Evolutionary conservation across 176 grass and related monocot genomes (phyloP).

Genomic region (Tillandsia fasciculata): DNA sequence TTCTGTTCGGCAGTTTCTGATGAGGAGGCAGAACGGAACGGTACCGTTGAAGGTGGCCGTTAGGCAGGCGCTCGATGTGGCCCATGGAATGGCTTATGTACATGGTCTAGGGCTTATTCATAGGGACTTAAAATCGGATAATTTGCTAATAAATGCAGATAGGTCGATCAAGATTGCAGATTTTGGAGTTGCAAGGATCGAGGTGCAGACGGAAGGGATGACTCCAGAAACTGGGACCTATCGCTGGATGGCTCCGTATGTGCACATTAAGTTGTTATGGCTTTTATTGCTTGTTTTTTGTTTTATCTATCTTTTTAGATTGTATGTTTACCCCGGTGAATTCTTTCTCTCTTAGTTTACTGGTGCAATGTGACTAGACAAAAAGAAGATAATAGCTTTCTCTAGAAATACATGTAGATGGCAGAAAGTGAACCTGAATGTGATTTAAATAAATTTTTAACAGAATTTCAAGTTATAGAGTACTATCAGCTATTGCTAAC

Average conservation of each 20-base stretch:
- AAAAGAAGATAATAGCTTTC: too few relatives aligned
- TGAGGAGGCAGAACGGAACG: constrained; percentile 47
- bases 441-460: too few relatives aligned
- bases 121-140: constrained; percentile 71
- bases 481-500: too few relatives aligned
- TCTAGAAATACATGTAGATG: too few relatives aligned
- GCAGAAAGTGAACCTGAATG: too few relatives aligned
- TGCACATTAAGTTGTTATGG: constrained; percentile 5
- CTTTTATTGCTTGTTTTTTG: background rate
- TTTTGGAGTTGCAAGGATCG: constrained; percentile 75
- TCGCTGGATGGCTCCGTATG: constrained; percentile 93
- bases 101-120: constrained; percentile 70
- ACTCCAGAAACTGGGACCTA: constrained; percentile 90
- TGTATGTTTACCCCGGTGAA: too few relatives aligned
- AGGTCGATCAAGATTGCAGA: constrained; percentile 77
- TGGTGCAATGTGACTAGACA: too few relatives aligned
- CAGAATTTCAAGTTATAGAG: too few relatives aligned
- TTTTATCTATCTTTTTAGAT: background rate
- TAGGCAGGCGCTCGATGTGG: constrained; percentile 64
- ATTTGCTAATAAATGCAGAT: constrained; percentile 61
- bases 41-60: constrained; percentile 64
- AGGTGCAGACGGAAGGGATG: constrained; percentile 76
- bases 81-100: constrained; percentile 68
- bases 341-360: too few relatives aligned
- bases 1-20: constrained; percentile 62